Evolutionary conservation across 139 green algal species (phyloP).

Genomic region (Zygnema cylindricum): DNA sequence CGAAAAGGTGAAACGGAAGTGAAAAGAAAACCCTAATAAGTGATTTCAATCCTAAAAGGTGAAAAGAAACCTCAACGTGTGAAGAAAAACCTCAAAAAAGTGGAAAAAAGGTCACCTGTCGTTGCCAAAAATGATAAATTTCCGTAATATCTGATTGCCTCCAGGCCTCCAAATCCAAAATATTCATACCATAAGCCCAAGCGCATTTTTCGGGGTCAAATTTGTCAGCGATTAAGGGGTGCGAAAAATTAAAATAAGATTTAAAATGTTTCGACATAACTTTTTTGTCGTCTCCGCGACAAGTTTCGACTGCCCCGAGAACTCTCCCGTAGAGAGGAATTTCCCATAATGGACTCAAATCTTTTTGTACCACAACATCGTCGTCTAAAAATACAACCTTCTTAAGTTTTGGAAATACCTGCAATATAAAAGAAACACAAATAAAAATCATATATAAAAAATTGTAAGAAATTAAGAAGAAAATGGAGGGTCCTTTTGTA

Average conservation of each 20-base stretch:
- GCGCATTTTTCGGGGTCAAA: slow-evolving; percentile 46
- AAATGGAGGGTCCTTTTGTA: slow-evolving; percentile 46
- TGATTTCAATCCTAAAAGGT: too few species aligned
- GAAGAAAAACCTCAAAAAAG: not conserved
- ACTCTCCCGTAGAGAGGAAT: slow-evolving; percentile 45
- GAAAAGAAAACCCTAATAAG: too few species aligned
- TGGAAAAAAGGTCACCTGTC: not conserved
- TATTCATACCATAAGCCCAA: slow-evolving; percentile 63
- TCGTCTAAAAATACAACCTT: slow-evolving; percentile 56
- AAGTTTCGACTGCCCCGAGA: slow-evolving; percentile 53
- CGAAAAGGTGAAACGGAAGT: too few species aligned
- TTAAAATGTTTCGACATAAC: slow-evolving; percentile 45
- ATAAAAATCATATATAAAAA: too few species aligned
- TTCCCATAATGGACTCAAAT: slow-evolving; percentile 42
- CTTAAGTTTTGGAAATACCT: slow-evolving; percentile 54
- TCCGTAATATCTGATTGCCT: slow-evolving; percentile 26
- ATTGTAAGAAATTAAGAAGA: slow-evolving; percentile 34
- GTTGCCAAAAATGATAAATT: slow-evolving; percentile 55
- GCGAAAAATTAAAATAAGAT: slow-evolving; percentile 60
- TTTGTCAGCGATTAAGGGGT: slow-evolving; percentile 46
- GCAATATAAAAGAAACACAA: too few species aligned
- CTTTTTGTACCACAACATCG: slow-evolving; percentile 60
- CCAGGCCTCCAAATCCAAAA: slow-evolving; percentile 55
- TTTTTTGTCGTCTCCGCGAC: not conserved
- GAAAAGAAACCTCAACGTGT: too few species aligned